Conservation (phyloP, 805 yeast species). For the Lipomyces sp. region DNA sequence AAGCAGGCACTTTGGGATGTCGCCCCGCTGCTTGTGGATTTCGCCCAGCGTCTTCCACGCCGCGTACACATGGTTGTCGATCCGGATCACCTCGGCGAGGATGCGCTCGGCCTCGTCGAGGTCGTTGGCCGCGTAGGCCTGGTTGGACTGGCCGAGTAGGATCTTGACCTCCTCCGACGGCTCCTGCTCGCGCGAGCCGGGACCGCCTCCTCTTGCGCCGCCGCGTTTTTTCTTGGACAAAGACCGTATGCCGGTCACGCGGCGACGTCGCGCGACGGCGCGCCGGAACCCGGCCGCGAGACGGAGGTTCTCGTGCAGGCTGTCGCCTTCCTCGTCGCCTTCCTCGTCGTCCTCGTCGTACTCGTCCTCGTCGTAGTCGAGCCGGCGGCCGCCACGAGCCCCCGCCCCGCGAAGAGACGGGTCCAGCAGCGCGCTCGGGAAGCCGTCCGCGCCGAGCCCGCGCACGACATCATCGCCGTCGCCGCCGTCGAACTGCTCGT, state of each 20-base stretch:
- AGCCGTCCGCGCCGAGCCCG: conserved; percentile 20
- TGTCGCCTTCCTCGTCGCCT: conserved; percentile 4
- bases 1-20: conserved; percentile 67
- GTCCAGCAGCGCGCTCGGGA: conserved; percentile 30
- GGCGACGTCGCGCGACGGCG: neutral
- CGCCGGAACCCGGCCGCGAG: conserved; percentile 16
- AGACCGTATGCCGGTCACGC: neutral
- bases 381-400: too few relatives aligned
- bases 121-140: conserved; percentile 68
- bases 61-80: conserved; percentile 71
- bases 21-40: conserved; percentile 65
- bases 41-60: conserved; percentile 90
- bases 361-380: conserved; percentile 30
- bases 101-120: conserved; percentile 39
- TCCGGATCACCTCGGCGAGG: conserved; percentile 56
- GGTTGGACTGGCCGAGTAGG: conserved; percentile 69
- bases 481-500: conserved; percentile 23
- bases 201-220: conserved; percentile 4
- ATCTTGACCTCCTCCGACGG: conserved; percentile 62
- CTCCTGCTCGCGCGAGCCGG: conserved; percentile 19
- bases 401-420: too few relatives aligned
- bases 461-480: conserved; percentile 32
- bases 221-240: neutral
- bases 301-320: conserved; percentile 9
- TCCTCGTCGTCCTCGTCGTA: conserved; percentile 21